Conservation (phyloP, 306 rosid species). For the Lotus japonicus region DNA sequence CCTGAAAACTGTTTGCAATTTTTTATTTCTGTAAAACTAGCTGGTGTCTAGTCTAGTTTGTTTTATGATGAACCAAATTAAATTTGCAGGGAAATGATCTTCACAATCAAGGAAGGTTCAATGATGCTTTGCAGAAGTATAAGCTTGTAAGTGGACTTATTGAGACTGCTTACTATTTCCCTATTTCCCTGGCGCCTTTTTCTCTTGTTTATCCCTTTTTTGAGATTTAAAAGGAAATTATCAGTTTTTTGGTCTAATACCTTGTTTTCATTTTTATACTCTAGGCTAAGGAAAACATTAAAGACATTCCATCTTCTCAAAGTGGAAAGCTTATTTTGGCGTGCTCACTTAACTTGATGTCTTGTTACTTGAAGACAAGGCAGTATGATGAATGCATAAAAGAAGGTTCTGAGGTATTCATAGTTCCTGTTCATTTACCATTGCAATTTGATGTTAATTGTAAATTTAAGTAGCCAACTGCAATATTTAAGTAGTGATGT, state of each 20-base stretch:
- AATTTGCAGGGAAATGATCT: constrained; percentile 77
- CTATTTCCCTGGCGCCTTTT: neutral
- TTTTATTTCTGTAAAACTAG: constrained; percentile 8
- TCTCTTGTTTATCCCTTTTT: neutral
- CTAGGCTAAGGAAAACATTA: constrained; percentile 85
- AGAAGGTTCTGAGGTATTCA: constrained; percentile 89
- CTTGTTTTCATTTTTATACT: constrained; percentile 25
- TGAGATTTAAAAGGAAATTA: neutral
- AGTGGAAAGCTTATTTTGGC: constrained; percentile 72
- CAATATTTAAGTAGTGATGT: neutral
- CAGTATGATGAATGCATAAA: constrained; percentile 72
- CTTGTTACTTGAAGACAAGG: constrained; percentile 86
- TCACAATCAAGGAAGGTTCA: constrained; percentile 72
- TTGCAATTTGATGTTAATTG: constrained; percentile 12
- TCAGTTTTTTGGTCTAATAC: neutral
- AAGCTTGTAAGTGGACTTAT: constrained; percentile 49
- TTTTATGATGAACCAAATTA: constrained; percentile 25
- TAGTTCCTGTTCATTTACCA: constrained; percentile 17
- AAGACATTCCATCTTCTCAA: constrained; percentile 57
- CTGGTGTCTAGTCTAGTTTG: constrained; percentile 2
- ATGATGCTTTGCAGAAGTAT: constrained; percentile 73
- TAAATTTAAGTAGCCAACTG: constrained; percentile 1
- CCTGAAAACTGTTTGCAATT: neutral
- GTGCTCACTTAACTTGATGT: constrained; percentile 93
- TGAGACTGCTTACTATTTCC: constrained; percentile 10